phyloP scores from a whole-genome alignment of 2,329 filamentous ascomycete species.

The Pseudogymnoascus sp. region DNA sequence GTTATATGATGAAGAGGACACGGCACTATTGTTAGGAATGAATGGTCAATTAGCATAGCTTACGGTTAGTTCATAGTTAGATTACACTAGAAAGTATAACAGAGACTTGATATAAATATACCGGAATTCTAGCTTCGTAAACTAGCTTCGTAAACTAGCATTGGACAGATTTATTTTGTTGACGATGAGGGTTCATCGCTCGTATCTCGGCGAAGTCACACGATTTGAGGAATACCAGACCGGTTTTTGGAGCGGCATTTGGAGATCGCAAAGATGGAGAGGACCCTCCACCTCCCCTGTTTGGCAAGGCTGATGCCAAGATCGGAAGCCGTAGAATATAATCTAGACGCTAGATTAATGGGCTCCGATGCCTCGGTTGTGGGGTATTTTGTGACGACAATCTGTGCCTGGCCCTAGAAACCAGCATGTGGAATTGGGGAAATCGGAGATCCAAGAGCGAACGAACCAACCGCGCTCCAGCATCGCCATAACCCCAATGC shows the following conservation, averaged over 20 bases:
- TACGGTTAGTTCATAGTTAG: not conserved
- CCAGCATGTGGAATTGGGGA: not conserved
- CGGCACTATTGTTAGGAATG: too few species aligned
- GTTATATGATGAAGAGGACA: not conserved
- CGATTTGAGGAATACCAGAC: not conserved
- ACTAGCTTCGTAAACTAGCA: not conserved
- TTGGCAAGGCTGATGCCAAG: not conserved
- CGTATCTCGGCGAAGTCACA: not conserved
- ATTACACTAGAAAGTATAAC: not conserved
- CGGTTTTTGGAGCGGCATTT: not conserved
- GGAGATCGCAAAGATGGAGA: not conserved
- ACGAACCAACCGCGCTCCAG: not conserved
- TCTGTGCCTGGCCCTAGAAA: not conserved
- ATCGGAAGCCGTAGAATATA: not conserved
- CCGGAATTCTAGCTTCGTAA: not conserved
- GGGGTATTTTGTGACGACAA: not conserved
- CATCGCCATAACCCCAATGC: not conserved
- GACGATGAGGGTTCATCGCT: not conserved
- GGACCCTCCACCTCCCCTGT: not conserved
- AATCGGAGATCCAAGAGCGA: not conserved
- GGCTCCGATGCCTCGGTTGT: not conserved
- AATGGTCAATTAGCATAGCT: not conserved
- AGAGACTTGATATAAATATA: not conserved
- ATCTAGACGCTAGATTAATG: not conserved
- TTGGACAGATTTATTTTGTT: not conserved